Evolutionary conservation across 495 filamentous ascomycete genomes (phyloP).

Genomic region (Aspergillus sclerotioniger): DNA sequence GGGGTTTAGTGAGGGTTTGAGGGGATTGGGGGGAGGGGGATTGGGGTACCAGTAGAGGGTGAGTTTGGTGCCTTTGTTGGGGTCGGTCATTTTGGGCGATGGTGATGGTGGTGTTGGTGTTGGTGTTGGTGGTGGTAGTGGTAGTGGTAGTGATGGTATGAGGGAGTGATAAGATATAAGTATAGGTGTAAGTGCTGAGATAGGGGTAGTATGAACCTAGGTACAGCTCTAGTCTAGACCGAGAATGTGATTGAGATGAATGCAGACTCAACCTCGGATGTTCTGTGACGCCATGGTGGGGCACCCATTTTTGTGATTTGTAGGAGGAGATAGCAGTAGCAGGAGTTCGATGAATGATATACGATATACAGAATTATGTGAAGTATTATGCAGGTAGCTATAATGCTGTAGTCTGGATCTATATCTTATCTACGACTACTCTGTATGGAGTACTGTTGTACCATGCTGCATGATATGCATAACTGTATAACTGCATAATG

Average conservation of each 20-base stretch:
- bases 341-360: too few species aligned
- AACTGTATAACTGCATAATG: not conserved
- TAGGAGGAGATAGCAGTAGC: not conserved
- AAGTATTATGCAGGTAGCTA: too few species aligned
- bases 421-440: too few species aligned
- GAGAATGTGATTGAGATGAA: not conserved
- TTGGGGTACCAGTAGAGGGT: slow-evolving; percentile 69
- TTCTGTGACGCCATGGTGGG: slow-evolving; percentile 9
- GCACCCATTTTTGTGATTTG: not conserved
- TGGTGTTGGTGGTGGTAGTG: not conserved
- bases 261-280: slow-evolving; percentile 3
- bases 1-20: too few species aligned
- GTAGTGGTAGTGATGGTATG: not conserved
- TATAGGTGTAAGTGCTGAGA: not conserved
- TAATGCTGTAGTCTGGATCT: too few species aligned
- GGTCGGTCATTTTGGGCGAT: slow-evolving; percentile 26
- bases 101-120: not conserved
- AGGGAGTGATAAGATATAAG: not conserved
- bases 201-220: not conserved
- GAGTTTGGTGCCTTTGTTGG: slow-evolving; percentile 56
- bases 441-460: too few species aligned
- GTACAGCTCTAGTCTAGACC: not conserved
- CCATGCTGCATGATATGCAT: too few species aligned
- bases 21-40: not conserved
- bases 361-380: too few species aligned